Conservation (phyloP, 306 rosid species). For the Citrullus mucosospermus region DNA sequence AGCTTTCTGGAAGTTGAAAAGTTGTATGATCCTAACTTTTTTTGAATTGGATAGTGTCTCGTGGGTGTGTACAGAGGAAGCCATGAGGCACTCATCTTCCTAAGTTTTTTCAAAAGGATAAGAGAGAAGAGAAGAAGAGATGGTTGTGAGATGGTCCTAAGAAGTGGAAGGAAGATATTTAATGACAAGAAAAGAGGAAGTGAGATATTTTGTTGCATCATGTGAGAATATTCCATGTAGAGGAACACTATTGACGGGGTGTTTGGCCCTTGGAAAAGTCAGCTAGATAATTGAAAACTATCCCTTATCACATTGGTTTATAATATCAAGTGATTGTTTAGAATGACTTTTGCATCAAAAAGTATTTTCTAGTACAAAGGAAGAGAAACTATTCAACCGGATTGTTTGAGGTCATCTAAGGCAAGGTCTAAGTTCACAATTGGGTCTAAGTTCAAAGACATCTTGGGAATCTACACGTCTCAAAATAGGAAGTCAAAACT, state of each 20-base stretch:
- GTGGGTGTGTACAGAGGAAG: constrained; percentile 9
- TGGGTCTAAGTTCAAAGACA: too few species aligned
- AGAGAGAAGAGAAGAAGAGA: background rate
- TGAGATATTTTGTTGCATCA: background rate
- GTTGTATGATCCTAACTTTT: background rate
- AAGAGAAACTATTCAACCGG: too few species aligned
- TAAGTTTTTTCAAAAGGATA: background rate
- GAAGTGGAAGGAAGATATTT: background rate
- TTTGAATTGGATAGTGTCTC: background rate
- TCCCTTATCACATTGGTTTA: too few species aligned
- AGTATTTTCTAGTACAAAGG: too few species aligned
- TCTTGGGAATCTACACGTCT: too few species aligned
- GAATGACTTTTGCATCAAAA: too few species aligned
- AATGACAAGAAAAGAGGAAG: background rate
- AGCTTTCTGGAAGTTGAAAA: background rate
- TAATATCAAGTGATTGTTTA: too few species aligned
- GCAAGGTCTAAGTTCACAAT: too few species aligned
- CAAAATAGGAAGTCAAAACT: too few species aligned
- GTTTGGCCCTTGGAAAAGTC: background rate
- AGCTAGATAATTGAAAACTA: background rate
- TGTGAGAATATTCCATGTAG: background rate
- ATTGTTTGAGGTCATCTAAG: too few species aligned
- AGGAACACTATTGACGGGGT: background rate
- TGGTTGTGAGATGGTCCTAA: background rate
- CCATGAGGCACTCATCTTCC: constrained; percentile 12